Evolutionary conservation across 202 grass and related monocot genomes (phyloP).

Genomic region (Panicum virgatum): DNA sequence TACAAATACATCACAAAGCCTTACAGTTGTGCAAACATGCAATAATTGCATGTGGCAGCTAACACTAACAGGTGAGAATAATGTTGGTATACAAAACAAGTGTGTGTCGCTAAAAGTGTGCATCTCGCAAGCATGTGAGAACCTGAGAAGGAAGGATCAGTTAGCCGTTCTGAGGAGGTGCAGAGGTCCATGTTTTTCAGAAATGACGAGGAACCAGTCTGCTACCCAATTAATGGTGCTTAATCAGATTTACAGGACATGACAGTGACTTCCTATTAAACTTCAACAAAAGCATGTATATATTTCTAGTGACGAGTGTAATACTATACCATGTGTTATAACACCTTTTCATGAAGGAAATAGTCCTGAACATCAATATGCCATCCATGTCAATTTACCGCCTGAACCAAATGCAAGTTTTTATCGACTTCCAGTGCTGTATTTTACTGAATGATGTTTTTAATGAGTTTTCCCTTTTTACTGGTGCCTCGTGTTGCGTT

Average conservation of each 20-base stretch:
- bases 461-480: not conserved
- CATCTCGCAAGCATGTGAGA: slow-evolving; percentile 11
- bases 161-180: not conserved
- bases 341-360: not conserved
- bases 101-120: not conserved
- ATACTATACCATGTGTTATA: not conserved
- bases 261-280: not conserved
- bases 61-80: not conserved
- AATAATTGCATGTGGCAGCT: not conserved
- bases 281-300: not conserved
- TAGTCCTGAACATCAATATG: slow-evolving; percentile 5
- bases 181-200: slow-evolving; percentile 14
- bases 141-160: not conserved
- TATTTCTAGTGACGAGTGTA: not conserved
- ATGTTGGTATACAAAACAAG: not conserved
- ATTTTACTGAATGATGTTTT: slow-evolving; percentile 2
- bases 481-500: not conserved
- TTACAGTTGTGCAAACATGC: slow-evolving; percentile 9
- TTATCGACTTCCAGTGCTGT: not conserved
- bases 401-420: not conserved
- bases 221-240: not conserved
- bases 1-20: not conserved
- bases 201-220: not conserved
- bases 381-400: slow-evolving; percentile 7
- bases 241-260: slow-evolving; percentile 25